These are phyloP conservation scores for Vitis hybrid DNA, from an alignment of 177 flowering plant species.

Conservation along the genomic window DNA sequence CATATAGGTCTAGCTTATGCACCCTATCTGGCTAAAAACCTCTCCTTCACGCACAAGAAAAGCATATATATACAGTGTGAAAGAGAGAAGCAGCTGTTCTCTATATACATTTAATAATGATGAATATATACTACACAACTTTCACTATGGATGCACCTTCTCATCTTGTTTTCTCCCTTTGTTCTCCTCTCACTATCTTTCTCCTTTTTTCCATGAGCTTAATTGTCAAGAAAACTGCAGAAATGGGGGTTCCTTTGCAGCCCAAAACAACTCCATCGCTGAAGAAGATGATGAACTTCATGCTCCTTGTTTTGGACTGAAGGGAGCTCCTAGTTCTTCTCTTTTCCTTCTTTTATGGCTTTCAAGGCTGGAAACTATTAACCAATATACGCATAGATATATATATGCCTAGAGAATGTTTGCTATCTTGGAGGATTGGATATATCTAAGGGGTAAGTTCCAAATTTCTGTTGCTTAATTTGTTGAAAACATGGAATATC, in stretches of 20 bases:
- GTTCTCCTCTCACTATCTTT: not conserved
- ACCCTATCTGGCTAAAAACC: slow-evolving; percentile 9
- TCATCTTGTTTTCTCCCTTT: not conserved
- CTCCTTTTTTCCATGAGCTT: not conserved
- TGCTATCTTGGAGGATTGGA: no score
- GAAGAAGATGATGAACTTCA: not conserved
- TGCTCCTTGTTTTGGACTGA: slow-evolving; percentile 43
- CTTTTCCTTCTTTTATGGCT: slow-evolving; percentile 1
- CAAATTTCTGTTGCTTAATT: no score
- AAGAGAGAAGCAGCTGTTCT: not conserved
- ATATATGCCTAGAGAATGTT: no score
- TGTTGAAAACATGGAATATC: no score
- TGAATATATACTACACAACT: not conserved
- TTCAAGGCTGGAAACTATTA: no score
- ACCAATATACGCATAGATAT: no score
- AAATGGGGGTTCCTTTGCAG: slow-evolving; percentile 46
- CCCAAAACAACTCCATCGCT: slow-evolving; percentile 28
- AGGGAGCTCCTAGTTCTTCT: slow-evolving; percentile 60
- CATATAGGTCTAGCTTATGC: not conserved
- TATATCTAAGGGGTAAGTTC: no score
- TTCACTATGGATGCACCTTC: not conserved
- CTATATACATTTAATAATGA: not conserved
- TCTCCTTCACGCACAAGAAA: slow-evolving; percentile 3
- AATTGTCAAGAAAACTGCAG: slow-evolving; percentile 18
- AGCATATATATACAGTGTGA: not conserved